Base-by-base conservation (phyloP, 495 filamentous ascomycete species). In the Aspergillus incahuasiensis region DNA sequence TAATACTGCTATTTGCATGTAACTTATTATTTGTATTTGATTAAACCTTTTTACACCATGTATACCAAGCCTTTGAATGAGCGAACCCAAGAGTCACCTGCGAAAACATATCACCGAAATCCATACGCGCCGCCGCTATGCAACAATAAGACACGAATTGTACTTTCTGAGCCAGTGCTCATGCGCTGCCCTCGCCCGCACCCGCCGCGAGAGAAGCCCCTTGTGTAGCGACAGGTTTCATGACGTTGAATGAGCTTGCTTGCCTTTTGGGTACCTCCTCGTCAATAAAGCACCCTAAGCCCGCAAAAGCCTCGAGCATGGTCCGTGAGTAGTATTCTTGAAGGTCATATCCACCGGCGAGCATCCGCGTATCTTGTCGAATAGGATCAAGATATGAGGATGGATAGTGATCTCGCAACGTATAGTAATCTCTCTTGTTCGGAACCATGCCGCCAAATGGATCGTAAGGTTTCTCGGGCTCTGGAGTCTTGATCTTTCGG, bases 221-320 rank as follows among this genome's bases (percentile, higher is more conserved):
- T 43, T 64, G 62, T 18, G 72, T 73, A 19, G 66, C 63, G 24
- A 63, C 56, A 41, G 65, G 51, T 19, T 62, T 65, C 28, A 65
- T 54, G 12, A 21, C 20, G 19, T 56, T 57, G 13, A 52, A 22
- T 30, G 62, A 41, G 46, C 54, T 54, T 22, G 63, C 34, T 48
- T 81, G 72, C 32, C 73, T 60, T 57, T 74, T 65, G 5, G 75
- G 59, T 54, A 89, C 75, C 66, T 96, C 91, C 21, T 97, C 92
- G 35, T 82, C 88, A 24, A 91, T 66, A 61, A 96, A 88, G 42
- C 90, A 86, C 1, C 88, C 91, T 59, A 98, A 68, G 0, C 94
- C 94, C 0, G 88, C 82, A 71, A 96, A 98, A 0, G 92, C 92
- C 65, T 96, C 92, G 61, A 89, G 83, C 72, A 97, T 69, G 18